Conservation (phyloP, 108 stramenopile genomes). For the Pelagomonas calceolata region DNA sequence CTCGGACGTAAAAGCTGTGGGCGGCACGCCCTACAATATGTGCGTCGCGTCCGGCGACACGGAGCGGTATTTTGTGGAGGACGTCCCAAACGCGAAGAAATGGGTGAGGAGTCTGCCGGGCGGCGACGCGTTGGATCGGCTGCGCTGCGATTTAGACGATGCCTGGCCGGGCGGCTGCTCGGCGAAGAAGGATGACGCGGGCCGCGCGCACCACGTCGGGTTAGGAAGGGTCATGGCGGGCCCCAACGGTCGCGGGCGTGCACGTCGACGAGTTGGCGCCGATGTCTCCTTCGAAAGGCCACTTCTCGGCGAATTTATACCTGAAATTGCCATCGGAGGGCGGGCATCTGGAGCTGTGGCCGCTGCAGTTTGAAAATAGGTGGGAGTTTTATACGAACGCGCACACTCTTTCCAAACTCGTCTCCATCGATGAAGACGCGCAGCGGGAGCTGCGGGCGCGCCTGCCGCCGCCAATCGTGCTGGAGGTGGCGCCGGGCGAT, state of each 20-base stretch:
- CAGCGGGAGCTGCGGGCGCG: constrained; percentile 21
- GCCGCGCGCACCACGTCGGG: constrained; percentile 51
- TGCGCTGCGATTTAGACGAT: constrained; percentile 64
- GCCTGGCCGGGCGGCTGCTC: constrained; percentile 46
- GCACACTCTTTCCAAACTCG: constrained; percentile 23
- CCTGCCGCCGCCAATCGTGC: constrained; percentile 14
- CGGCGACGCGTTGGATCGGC: constrained; percentile 36
- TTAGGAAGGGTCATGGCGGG: constrained; percentile 79
- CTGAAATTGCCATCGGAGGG: constrained; percentile 52
- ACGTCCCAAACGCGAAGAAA: constrained; percentile 4
- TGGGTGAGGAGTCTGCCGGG: not conserved
- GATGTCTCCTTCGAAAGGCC: constrained; percentile 42
- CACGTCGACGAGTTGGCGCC: constrained; percentile 84
- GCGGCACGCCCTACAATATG: constrained; percentile 68
- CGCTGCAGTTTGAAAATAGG: constrained; percentile 20
- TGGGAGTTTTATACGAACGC: constrained; percentile 35
- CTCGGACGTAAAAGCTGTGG: constrained; percentile 61
- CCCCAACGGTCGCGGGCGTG: constrained; percentile 71
- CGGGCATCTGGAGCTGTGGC: constrained; percentile 30
- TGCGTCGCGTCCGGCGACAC: constrained; percentile 33
- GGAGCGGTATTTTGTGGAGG: constrained; percentile 5
- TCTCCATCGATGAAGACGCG: constrained; percentile 17
- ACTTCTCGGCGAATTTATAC: constrained; percentile 85
- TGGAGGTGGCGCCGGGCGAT: constrained; percentile 23
- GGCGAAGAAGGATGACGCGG: constrained; percentile 6